Percentiles rank a stretch among this genome's conserved stretches.
Evolutionary conservation across 2,329 filamentous ascomycete genomes (phyloP).

Genomic region (Talaromyces atroroseus): DNA sequence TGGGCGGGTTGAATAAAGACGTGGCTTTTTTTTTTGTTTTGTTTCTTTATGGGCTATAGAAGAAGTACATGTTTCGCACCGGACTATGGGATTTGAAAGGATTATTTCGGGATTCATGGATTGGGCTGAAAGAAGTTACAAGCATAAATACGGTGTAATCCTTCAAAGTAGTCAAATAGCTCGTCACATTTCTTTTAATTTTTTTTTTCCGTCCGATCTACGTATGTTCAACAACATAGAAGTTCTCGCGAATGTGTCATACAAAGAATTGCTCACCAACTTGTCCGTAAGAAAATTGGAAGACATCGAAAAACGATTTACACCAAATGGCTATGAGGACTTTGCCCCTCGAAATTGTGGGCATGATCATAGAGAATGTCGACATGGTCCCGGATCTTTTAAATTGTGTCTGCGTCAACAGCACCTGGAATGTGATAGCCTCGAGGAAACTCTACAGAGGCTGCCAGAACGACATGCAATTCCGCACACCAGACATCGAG

Average conservation of each 20-base stretch:
- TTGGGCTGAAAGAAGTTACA: not conserved
- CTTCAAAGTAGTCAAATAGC: not conserved
- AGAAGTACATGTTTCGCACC: not conserved
- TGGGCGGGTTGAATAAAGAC: not conserved
- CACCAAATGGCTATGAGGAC: not conserved
- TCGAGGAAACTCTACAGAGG: not conserved
- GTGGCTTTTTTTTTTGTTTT: not conserved
- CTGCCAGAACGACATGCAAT: not conserved
- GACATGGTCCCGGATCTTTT: not conserved
- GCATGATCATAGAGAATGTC: not conserved
- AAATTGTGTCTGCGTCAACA: not conserved
- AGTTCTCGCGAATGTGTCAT: no score
- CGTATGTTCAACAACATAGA: not conserved
- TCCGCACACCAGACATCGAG: not conserved
- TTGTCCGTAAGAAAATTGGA: no score
- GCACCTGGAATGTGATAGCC: not conserved
- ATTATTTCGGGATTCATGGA: not conserved
- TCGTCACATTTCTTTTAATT: no score
- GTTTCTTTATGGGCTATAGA: not conserved
- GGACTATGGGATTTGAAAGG: not conserved
- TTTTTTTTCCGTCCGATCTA: not conserved
- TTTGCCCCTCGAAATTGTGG: not conserved
- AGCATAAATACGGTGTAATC: not conserved
- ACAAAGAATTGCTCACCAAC: no score
- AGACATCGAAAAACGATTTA: not conserved